phyloP scores from a whole-genome alignment of 2,329 filamentous ascomycete genomes.

The Pseudocercospora pini-densiflorae region DNA sequence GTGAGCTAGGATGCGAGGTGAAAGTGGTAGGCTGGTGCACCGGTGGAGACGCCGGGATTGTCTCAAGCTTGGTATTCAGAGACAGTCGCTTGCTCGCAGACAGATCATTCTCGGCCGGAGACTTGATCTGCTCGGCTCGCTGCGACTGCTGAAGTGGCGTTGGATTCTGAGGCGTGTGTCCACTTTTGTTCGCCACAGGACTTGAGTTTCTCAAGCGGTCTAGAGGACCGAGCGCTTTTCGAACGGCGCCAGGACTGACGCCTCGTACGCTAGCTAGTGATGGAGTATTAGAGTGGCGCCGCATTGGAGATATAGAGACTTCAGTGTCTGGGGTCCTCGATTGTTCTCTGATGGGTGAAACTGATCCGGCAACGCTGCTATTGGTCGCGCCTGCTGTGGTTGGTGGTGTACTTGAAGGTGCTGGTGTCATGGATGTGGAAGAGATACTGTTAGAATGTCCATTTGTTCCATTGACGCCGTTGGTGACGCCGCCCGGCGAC shows the following conservation, averaged over 20 bases:
- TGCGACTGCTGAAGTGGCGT: conserved; percentile 7
- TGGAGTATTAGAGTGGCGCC: conserved; percentile 9
- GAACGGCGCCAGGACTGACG: conserved; percentile 11
- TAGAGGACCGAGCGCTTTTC: conserved; percentile 2
- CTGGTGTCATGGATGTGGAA: conserved; percentile 22
- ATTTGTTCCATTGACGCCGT: conserved; percentile 21
- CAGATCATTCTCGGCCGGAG: neutral
- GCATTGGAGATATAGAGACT: conserved; percentile 16
- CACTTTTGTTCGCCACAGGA: neutral
- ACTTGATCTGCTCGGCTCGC: conserved; percentile 3
- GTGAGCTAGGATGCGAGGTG: neutral
- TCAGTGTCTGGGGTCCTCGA: conserved; percentile 23
- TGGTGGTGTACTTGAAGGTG: conserved; percentile 30
- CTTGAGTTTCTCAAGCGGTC: conserved; percentile 7
- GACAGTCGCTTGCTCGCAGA: conserved; percentile 9
- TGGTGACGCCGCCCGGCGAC: conserved; percentile 34
- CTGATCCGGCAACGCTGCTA: conserved; percentile 15
- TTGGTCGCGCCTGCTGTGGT: conserved; percentile 19
- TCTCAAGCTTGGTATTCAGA: conserved; percentile 11
- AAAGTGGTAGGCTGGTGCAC: conserved; percentile 5
- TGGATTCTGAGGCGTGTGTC: neutral
- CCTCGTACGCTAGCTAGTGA: conserved; percentile 16
- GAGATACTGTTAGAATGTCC: conserved; percentile 15
- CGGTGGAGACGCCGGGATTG: neutral
- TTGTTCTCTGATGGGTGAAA: conserved; percentile 18